phyloP scores from a whole-genome alignment of 768 basidiomycete genomes.

The Terana coerulea region DNA sequence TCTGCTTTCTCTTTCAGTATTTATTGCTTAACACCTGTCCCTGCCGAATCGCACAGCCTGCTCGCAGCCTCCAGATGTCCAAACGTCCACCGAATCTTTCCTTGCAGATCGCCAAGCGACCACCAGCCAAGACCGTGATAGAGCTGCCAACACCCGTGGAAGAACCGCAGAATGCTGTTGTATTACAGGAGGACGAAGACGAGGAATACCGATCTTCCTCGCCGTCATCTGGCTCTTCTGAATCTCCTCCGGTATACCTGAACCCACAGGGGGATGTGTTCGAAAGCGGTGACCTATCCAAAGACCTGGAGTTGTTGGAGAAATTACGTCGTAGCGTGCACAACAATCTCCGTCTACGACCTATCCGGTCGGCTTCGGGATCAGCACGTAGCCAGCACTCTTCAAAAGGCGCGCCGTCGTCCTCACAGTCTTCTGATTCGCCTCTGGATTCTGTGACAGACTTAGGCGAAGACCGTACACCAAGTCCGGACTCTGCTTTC shows the following conservation, averaged over 20 bases:
- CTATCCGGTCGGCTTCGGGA: conserved; percentile 53
- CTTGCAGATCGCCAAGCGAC: conserved; percentile 28
- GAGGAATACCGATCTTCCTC: conserved; percentile 26
- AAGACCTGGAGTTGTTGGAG: conserved; percentile 65
- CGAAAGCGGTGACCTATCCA: conserved; percentile 66
- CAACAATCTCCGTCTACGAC: conserved; percentile 74
- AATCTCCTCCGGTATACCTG: conserved; percentile 24
- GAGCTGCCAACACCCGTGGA: conserved; percentile 34
- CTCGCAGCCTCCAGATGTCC: conserved; percentile 5
- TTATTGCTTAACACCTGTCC: background rate
- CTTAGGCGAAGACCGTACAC: conserved; percentile 31
- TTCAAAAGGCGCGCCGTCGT: conserved; percentile 12
- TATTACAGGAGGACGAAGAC: conserved; percentile 28
- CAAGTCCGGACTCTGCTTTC: conserved; percentile 44
- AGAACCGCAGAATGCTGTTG: conserved; percentile 9
- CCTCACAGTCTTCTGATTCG: conserved; percentile 22
- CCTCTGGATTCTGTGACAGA: conserved; percentile 25
- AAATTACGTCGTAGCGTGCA: conserved; percentile 67
- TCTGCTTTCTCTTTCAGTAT: background rate
- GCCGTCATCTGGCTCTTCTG: conserved; percentile 28
- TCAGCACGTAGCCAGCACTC: conserved; percentile 15
- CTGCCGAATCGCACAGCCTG: conserved; percentile 2
- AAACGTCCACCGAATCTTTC: conserved; percentile 50
- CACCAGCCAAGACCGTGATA: conserved; percentile 26
- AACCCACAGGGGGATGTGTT: conserved; percentile 21